phyloP scores from a whole-genome alignment of 2,329 filamentous ascomycete species.

The Penicillium sp. region DNA sequence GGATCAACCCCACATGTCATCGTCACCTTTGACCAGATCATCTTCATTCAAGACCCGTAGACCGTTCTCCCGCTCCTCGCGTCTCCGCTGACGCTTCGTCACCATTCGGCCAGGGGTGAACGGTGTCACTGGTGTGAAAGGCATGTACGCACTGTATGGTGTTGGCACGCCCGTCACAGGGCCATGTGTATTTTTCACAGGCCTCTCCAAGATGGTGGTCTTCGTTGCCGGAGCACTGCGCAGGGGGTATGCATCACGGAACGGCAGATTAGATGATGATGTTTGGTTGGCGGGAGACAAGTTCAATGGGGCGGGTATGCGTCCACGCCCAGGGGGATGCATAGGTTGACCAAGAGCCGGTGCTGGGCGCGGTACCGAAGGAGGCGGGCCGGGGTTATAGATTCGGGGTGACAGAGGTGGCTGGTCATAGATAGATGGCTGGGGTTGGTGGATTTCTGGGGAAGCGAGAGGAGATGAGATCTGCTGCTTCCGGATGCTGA shows the following conservation, averaged over 20 bases:
- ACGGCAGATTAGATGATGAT: conserved; percentile 39
- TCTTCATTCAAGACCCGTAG: conserved; percentile 44
- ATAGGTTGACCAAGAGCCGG: conserved; percentile 9
- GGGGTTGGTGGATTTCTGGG: conserved; percentile 40
- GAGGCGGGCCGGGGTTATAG: conserved; percentile 53
- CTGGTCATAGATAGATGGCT: conserved; percentile 47
- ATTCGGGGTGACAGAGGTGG: conserved; percentile 54
- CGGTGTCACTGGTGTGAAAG: conserved; percentile 47
- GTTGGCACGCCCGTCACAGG: conserved; percentile 47
- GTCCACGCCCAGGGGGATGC: conserved; percentile 17
- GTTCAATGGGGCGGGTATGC: conserved; percentile 30
- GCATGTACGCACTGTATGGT: conserved; percentile 50
- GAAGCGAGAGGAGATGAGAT: conserved; percentile 54
- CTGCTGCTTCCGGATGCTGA: conserved; percentile 50
- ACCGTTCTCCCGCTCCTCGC: conserved; percentile 40
- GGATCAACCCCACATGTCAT: conserved; percentile 43
- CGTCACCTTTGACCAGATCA: conserved; percentile 44
- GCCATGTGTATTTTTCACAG: conserved; percentile 32
- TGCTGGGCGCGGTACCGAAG: conserved; percentile 44
- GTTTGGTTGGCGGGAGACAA: conserved; percentile 26
- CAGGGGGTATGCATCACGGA: conserved; percentile 42
- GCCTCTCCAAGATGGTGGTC: conserved; percentile 46
- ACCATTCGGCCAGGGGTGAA: conserved; percentile 46
- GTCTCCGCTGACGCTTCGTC: conserved; percentile 42
- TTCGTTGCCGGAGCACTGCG: conserved; percentile 46